A percentile compares a stretch with the other conserved stretches of the same genome.
Evolutionary conservation across 805 yeast genomes (phyloP).

Genomic region (Kluyveromyces wickerhamii): DNA sequence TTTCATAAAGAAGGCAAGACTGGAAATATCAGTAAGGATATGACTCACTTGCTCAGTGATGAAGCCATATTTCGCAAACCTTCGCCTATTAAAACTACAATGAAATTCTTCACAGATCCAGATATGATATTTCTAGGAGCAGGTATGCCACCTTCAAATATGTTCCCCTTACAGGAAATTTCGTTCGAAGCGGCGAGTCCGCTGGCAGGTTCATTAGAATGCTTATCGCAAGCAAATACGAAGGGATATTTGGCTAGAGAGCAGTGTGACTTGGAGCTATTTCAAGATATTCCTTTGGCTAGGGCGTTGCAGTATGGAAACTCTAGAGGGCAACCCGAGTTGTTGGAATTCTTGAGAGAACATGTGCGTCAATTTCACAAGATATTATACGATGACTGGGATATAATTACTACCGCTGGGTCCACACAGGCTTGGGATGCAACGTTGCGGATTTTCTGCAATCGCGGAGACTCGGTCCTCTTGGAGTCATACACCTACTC

Average conservation of each 20-base stretch:
- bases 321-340: constrained; percentile 57
- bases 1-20: too few species aligned
- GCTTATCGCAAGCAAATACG: constrained; percentile 44
- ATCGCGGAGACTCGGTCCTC: constrained; percentile 64
- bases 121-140: constrained; percentile 71
- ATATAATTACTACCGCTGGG: constrained; percentile 56
- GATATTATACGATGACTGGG: constrained; percentile 54
- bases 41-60: constrained; percentile 49
- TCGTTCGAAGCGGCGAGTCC: constrained; percentile 51
- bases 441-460: constrained; percentile 57
- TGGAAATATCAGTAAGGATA: constrained; percentile 57
- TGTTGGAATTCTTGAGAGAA: constrained; percentile 49
- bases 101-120: constrained; percentile 54
- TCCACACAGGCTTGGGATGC: constrained; percentile 81
- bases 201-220: constrained; percentile 47
- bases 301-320: constrained; percentile 72
- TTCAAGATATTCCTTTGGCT: constrained; percentile 47
- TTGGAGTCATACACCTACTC: constrained; percentile 72
- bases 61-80: constrained; percentile 27
- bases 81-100: constrained; percentile 63
- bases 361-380: constrained; percentile 36
- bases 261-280: constrained; percentile 30
- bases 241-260: constrained; percentile 6
- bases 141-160: constrained; percentile 69
- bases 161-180: constrained; percentile 66